Evolutionary conservation across 768 basidiomycete species (phyloP), one percentile per base, ranked within the genome.

Genomic region (Suillus luteus): DNA sequence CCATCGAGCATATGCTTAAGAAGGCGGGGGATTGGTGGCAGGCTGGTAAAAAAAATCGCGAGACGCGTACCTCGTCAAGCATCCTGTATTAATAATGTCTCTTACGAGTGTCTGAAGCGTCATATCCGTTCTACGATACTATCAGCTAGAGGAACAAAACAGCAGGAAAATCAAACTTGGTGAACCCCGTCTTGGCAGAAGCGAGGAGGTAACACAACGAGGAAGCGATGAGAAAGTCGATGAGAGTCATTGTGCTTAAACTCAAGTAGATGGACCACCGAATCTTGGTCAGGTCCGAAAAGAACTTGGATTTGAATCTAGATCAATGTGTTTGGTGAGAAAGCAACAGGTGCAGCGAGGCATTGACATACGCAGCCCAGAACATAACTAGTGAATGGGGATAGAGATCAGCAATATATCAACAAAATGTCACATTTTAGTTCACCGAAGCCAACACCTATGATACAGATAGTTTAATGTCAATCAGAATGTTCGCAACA

Each of bases 171-270:
- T 15, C 51, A 31, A 31, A 52, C 51, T 52, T 52, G 7, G 27
- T 19, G 51, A 52, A 52, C 51, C 51, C 51, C 15, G 51, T 52
- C 15, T 31, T 52, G 9, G 51, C 8, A 19, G 51, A 31, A 14
- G 22, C 10, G 22, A 58, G 57, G 9, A 58, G 57, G 41, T 58
- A 58, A 6, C 57, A 58, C 57, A 58, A 24, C 22, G 57, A 62
- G 12, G 37, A 27, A 24, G 61, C 46, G 59, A 19, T 27, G 5
- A 61, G 31, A 22, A 62, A 63, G 27, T 61, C 24, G 12, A 81
- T 82, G 24, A 74, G 61, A 1, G 82, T 83, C 8, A 79, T 74
- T 0, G 80, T 74, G 2, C 77, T 79, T 31, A 52, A 52, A 52
- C 15, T 27, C 27, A 52, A 14, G 51, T 52, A 52, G 17, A 52